phyloP scores from a whole-genome alignment of 306 rosid genomes.

The Crataegus laevigata region DNA sequence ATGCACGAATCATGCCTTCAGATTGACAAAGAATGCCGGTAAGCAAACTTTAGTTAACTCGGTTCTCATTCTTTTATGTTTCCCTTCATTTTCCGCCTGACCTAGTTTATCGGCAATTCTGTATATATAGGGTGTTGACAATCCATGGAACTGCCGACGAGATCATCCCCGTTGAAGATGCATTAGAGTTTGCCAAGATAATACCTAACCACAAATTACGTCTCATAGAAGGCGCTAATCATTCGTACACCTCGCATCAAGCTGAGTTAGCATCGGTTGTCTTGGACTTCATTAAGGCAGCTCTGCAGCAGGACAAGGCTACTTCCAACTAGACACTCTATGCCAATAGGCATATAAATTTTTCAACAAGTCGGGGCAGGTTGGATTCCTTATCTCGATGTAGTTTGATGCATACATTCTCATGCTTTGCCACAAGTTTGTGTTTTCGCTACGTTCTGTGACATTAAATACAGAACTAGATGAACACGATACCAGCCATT shows the following conservation, averaged over 20 bases:
- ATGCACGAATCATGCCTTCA: slow-evolving; percentile 61
- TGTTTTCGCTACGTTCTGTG: no score
- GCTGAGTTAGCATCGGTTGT: slow-evolving; percentile 43
- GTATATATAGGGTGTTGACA: slow-evolving; percentile 51
- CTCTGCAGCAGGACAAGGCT: slow-evolving; percentile 28
- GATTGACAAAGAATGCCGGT: slow-evolving; percentile 69
- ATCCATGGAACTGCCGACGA: slow-evolving; percentile 61
- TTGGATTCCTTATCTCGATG: not conserved
- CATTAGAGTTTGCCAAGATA: slow-evolving; percentile 59
- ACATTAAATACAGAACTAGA: no score
- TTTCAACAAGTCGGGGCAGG: no score
- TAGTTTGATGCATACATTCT: not conserved
- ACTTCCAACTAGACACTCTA: slow-evolving; percentile 15
- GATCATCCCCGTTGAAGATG: slow-evolving; percentile 47
- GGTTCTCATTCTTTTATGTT: not conserved
- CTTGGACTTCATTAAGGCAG: slow-evolving; percentile 36
- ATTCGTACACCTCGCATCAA: slow-evolving; percentile 43
- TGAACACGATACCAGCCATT: not conserved
- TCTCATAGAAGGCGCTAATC: slow-evolving; percentile 58
- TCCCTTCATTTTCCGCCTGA: not conserved
- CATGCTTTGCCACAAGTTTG: no score
- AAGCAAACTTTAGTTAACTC: not conserved
- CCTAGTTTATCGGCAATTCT: not conserved
- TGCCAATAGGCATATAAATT: no score
- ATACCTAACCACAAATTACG: slow-evolving; percentile 66